Evolutionary conservation across 345 rosid genomes (phyloP).

Genomic region (Lagerstroemia speciosa): DNA sequence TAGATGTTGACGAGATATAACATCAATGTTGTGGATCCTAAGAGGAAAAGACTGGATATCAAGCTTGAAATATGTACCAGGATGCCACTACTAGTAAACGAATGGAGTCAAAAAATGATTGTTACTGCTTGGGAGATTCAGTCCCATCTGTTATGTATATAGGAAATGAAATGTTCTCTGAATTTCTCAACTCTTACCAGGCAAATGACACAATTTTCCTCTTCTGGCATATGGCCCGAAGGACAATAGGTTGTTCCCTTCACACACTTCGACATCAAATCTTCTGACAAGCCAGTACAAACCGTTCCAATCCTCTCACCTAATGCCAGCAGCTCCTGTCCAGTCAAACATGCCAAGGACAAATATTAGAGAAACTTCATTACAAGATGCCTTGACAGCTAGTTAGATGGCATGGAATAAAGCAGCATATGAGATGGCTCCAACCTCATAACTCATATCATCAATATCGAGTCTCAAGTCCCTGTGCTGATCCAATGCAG

Average conservation of each 20-base stretch:
- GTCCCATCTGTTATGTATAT: neutral
- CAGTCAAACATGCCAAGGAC: neutral
- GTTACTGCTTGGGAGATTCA: neutral
- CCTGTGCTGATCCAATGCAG: slow-evolving; percentile 54
- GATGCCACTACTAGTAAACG: neutral
- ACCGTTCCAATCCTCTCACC: slow-evolving; percentile 88
- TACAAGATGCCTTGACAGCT: neutral
- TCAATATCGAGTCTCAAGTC: slow-evolving; percentile 88
- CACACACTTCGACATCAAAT: slow-evolving; percentile 45
- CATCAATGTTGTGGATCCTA: no score
- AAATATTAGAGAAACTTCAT: neutral
- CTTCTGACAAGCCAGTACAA: slow-evolving; percentile 69
- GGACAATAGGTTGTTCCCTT: slow-evolving; percentile 29
- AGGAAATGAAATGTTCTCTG: neutral
- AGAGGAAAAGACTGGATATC: no score
- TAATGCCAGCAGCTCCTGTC: slow-evolving; percentile 74
- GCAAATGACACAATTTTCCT: slow-evolving; percentile 63
- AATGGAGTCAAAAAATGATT: neutral
- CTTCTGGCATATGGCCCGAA: slow-evolving; percentile 36
- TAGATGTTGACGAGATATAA: no score
- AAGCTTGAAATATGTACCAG: no score
- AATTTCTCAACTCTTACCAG: slow-evolving; percentile 40
- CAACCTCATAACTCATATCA: slow-evolving; percentile 81
- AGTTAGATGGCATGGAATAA: neutral
- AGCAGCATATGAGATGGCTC: neutral